Evolutionary conservation across 805 yeast species (phyloP).

Genomic region (Vanderwaltozyma verrucispora): DNA sequence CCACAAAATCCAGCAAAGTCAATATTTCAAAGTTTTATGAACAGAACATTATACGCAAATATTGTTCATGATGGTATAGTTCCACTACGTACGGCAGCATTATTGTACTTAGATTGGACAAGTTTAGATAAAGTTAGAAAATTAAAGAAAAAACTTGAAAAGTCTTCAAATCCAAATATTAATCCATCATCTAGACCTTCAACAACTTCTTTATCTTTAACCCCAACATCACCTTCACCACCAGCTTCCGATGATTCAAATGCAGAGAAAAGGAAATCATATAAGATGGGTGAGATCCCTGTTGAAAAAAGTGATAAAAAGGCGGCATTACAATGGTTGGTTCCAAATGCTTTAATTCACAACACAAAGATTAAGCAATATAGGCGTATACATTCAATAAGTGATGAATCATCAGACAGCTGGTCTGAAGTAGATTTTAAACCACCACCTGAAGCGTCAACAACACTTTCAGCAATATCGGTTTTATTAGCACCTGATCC

Average conservation of each 20-base stretch:
- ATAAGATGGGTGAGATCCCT: slow-evolving; percentile 17
- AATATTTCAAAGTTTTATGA: slow-evolving; percentile 49
- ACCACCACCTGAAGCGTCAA: slow-evolving; percentile 63
- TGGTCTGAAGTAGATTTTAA: slow-evolving; percentile 18
- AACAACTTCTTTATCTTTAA: neutral
- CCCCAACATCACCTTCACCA: slow-evolving; percentile 1
- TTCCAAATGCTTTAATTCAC: slow-evolving; percentile 19
- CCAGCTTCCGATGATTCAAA: neutral
- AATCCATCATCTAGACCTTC: neutral
- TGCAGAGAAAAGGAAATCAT: neutral
- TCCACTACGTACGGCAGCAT: slow-evolving; percentile 82
- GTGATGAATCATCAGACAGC: slow-evolving; percentile 1
- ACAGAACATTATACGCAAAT: slow-evolving; percentile 83
- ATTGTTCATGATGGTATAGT: slow-evolving; percentile 91
- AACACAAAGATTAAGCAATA: slow-evolving; percentile 15
- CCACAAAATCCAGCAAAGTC: slow-evolving; percentile 67
- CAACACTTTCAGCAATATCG: slow-evolving; percentile 67
- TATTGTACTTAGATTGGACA: slow-evolving; percentile 77
- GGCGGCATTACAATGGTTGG: slow-evolving; percentile 20
- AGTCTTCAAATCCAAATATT: neutral
- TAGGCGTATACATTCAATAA: slow-evolving; percentile 16
- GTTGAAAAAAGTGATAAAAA: slow-evolving; percentile 17
- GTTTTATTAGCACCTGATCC: slow-evolving; percentile 78
- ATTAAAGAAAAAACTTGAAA: slow-evolving; percentile 14
- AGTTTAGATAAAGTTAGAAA: slow-evolving; percentile 47